Base-by-base conservation (phyloP, 2,329 filamentous ascomycete species). In the Xylaria sp. region DNA sequence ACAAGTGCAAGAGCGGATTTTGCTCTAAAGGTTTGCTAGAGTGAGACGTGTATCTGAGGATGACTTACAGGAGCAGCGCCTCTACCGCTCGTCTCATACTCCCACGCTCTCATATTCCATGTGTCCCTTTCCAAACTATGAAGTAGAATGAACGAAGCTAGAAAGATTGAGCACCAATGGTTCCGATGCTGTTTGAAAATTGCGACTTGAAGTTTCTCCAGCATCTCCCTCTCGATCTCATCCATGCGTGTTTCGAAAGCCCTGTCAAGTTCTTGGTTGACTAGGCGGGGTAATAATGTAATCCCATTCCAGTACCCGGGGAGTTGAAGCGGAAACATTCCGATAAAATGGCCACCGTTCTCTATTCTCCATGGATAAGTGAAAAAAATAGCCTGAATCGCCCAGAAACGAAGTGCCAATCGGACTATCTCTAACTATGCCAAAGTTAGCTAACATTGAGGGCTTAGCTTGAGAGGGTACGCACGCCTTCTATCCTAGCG, bases 241-340 rank as follows among this genome's bases (percentile, higher is more conserved):
- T 66, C 65, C 65, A 66, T 66, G 5, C 65, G 65, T 44, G 51
- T 63, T 47, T 66, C 65, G 50, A 66, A 66, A 23, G 65, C 65
- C 21, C 35, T 44, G 37, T 66, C 65, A 18, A 66, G 65, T 50
- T 66, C 59, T 63, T 66, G 65, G 18, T 66, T 66, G 35, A 66
- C 59, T 18, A 66, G 44, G 16, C 65, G 59, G 10, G 65, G 65
- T 10, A 66, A 29, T 8, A 66, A 44, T 27, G 65, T 66, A 35
- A 66, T 63, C 5, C 59, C 59, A 63, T 66, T 37, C 65, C 65
- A 66, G 27, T 63, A 66, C 32, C 65, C 65, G 6, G n/a, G 65
- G 3, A 66, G 32, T 18, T 63, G 51, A 18, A 66, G 9, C 3
- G 65, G 65, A n/a, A 32, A 63, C 65, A 66, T 66, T 13, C 59